Percentiles rank a stretch among this genome's conserved stretches.
These are phyloP conservation scores for Tetracladium setigerum DNA, from an alignment of 495 filamentous ascomycete genomes.

Conservation along the genomic window DNA sequence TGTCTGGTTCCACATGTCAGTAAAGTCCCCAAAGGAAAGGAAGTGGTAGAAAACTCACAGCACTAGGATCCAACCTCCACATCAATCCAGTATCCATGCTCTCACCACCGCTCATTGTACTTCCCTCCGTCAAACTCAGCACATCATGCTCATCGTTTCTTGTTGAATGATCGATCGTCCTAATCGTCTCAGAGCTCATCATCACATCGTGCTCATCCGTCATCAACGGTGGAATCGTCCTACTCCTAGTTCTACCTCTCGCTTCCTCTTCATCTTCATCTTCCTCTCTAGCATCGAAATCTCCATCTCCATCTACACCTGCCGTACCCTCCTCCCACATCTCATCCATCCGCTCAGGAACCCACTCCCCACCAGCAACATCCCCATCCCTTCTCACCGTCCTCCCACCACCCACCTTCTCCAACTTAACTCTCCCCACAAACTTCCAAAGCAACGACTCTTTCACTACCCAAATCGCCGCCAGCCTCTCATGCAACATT, in stretches of 20 bases:
- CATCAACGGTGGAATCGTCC: too few relatives aligned
- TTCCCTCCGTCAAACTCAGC: background rate
- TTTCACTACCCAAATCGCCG: background rate
- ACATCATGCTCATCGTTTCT: too few relatives aligned
- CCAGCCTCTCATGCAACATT: background rate
- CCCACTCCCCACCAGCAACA: background rate
- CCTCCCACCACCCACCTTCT: background rate
- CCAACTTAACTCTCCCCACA: background rate
- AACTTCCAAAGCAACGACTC: conserved; percentile 4
- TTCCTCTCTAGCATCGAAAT: background rate
- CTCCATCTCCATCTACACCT: background rate
- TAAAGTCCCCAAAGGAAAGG: background rate
- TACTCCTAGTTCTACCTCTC: too few relatives aligned
- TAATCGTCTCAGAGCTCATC: too few relatives aligned
- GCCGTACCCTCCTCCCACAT: background rate
- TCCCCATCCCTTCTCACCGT: background rate
- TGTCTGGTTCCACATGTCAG: too few relatives aligned
- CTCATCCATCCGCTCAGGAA: background rate
- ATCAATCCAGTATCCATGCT: background rate
- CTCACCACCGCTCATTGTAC: background rate
- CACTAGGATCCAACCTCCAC: background rate
- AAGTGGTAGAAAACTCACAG: background rate
- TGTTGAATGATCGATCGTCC: too few relatives aligned
- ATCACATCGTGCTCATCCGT: too few relatives aligned
- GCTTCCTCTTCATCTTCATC: background rate